Evolutionary conservation across 1,284 basidiomycete genomes (phyloP).

Genomic region (Ganoderma sinense): DNA sequence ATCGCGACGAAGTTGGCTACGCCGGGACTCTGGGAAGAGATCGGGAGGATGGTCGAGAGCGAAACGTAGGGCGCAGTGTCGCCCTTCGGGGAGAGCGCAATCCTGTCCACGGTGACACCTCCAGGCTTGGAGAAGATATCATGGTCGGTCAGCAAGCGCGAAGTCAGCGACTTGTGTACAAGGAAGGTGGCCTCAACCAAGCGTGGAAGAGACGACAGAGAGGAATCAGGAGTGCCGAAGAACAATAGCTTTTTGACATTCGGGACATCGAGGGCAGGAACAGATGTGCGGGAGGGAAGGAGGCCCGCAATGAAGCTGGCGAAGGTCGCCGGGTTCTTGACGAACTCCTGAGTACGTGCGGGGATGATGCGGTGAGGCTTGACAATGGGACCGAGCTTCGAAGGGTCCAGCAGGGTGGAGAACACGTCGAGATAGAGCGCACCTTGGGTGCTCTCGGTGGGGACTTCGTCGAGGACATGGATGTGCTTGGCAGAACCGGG

Average conservation of each 20-base stretch:
- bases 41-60: constrained; percentile 57
- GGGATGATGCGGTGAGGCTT: constrained; percentile 68
- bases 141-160: constrained; percentile 68
- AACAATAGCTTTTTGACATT: constrained; percentile 66
- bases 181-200: constrained; percentile 67
- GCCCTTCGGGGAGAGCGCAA: constrained; percentile 61
- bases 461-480: constrained; percentile 81
- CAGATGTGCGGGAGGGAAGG: constrained; percentile 27
- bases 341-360: constrained; percentile 58
- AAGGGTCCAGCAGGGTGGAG: constrained; percentile 58
- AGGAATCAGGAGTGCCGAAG: constrained; percentile 63
- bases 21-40: constrained; percentile 54
- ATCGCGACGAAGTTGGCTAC: constrained; percentile 73
- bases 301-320: constrained; percentile 49
- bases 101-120: constrained; percentile 67
- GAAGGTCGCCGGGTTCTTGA: constrained; percentile 55
- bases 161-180: constrained; percentile 48
- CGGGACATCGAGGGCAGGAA: constrained; percentile 34
- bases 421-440: constrained; percentile 79
- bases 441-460: constrained; percentile 66
- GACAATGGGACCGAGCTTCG: constrained; percentile 50
- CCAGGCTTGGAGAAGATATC: constrained; percentile 77
- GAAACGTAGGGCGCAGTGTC: constrained; percentile 47
- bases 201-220: constrained; percentile 60
- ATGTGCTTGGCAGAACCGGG: constrained; percentile 65